Conservation (phyloP, 2,329 filamentous ascomycete species). For the Penicillium vulpinum region DNA sequence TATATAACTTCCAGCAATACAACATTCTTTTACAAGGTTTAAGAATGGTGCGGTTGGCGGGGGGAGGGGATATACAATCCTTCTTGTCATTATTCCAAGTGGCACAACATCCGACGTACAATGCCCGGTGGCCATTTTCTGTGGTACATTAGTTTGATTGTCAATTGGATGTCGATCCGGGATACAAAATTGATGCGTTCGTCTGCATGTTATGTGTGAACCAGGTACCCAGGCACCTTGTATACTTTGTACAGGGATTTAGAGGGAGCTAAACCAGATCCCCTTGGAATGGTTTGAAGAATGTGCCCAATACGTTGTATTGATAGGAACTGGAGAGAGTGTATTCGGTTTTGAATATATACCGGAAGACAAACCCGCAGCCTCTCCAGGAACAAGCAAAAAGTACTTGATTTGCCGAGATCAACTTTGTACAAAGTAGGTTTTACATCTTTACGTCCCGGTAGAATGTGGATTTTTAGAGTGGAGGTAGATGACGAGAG, state of each 20-base stretch:
- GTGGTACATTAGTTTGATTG: background rate
- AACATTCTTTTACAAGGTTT: background rate
- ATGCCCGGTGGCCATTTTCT: background rate
- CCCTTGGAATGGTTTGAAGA: background rate
- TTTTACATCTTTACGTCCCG: no score
- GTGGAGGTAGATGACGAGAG: slow-evolving; percentile 5
- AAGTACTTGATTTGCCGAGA: no score
- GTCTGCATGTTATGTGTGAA: background rate
- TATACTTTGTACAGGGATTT: background rate
- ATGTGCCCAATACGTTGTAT: background rate
- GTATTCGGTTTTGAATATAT: background rate
- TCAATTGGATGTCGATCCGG: background rate
- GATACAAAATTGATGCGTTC: slow-evolving; percentile 1
- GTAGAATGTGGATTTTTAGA: background rate
- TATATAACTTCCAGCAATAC: background rate
- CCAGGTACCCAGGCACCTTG: background rate
- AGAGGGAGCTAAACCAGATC: background rate
- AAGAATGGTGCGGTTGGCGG: slow-evolving; percentile 2
- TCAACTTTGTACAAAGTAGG: no score
- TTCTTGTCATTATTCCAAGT: slow-evolving; percentile 3
- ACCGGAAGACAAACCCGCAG: background rate
- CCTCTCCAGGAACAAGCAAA: background rate
- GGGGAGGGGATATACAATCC: background rate
- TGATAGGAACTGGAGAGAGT: background rate
- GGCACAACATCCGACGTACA: background rate